Evolutionary conservation across 257 asterid genomes (phyloP).

Genomic region (Penstemon newberryi): DNA sequence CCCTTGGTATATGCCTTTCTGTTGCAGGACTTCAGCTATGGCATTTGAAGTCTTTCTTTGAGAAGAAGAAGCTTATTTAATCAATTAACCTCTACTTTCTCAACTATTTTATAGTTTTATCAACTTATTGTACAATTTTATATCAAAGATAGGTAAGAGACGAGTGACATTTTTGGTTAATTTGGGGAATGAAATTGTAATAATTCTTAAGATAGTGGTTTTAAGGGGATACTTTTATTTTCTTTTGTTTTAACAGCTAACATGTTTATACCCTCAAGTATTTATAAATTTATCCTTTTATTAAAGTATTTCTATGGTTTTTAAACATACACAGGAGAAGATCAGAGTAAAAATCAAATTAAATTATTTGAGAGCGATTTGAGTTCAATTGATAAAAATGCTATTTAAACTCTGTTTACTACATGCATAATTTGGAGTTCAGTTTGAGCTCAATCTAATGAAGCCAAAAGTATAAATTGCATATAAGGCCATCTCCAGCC

Average conservation of each 20-base stretch:
- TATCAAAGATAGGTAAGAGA: slow-evolving; percentile 24
- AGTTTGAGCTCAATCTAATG: no score
- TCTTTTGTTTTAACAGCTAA: background rate
- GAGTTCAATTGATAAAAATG: no score
- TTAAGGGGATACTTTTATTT: background rate
- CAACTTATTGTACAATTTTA: slow-evolving; percentile 34
- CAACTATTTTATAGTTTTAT: slow-evolving; percentile 21
- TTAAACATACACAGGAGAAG: background rate
- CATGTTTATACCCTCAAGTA: no score
- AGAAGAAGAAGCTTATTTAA: slow-evolving; percentile 95
- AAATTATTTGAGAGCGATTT: no score
- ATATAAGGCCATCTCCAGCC: no score
- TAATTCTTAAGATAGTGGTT: slow-evolving; percentile 25
- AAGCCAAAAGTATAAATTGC: no score
- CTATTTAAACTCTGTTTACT: no score
- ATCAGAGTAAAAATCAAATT: no score
- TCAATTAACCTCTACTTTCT: background rate
- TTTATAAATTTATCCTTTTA: no score
- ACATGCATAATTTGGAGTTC: no score
- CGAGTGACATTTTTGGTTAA: slow-evolving; percentile 31
- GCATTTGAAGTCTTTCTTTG: slow-evolving; percentile 89
- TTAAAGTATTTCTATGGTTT: no score
- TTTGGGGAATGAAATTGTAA: slow-evolving; percentile 25
- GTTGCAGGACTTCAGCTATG: slow-evolving; percentile 87
- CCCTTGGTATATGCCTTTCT: slow-evolving; percentile 56